Percentiles rank a stretch among this genome's conserved stretches.
phyloP scores from a whole-genome alignment of 2,329 filamentous ascomycete species.

The Myriosclerotinia curreyana region DNA sequence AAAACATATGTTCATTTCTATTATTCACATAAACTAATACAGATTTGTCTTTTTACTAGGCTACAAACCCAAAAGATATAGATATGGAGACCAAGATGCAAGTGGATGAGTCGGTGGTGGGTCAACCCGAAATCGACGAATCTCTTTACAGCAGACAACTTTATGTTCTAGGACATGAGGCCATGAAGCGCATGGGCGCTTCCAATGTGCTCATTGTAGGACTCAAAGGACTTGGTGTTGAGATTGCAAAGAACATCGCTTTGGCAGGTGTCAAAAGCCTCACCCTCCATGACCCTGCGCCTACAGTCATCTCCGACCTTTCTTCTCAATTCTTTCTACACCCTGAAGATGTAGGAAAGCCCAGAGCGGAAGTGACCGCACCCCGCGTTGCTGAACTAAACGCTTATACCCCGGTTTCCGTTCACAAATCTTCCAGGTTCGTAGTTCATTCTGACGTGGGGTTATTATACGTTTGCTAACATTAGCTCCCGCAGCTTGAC shows the following conservation, averaged over 20 bases:
- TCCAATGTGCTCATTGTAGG: slow-evolving; percentile 93
- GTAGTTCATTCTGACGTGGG: slow-evolving; percentile 21
- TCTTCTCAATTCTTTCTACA: slow-evolving; percentile 97
- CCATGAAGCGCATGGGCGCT: slow-evolving; percentile 98
- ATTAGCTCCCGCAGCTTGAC: slow-evolving; percentile 54
- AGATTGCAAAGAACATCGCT: slow-evolving; percentile 98
- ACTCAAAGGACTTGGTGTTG: slow-evolving; percentile 89
- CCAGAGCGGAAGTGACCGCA: slow-evolving; percentile 79
- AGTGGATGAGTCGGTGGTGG: slow-evolving; percentile 58
- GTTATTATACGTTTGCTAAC: slow-evolving; percentile 27
- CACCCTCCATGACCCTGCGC: slow-evolving; percentile 85
- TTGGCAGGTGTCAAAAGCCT: slow-evolving; percentile 97
- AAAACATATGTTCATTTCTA: background rate
- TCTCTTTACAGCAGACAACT: slow-evolving; percentile 72
- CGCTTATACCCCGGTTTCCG: slow-evolving; percentile 85
- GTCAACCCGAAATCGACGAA: slow-evolving; percentile 63
- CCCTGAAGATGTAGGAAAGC: slow-evolving; percentile 84
- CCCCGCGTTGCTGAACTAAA: slow-evolving; percentile 93
- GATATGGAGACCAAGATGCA: slow-evolving; percentile 64
- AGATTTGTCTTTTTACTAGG: slow-evolving; percentile 35
- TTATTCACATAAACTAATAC: slow-evolving; percentile 6
- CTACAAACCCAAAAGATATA: slow-evolving; percentile 49
- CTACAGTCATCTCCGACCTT: slow-evolving; percentile 79
- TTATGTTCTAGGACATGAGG: slow-evolving; percentile 69
- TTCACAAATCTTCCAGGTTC: slow-evolving; percentile 62